These are phyloP conservation scores for Pyrrhoderma noxium DNA, from an alignment of 1,284 basidiomycete species.

Conservation along the genomic window DNA sequence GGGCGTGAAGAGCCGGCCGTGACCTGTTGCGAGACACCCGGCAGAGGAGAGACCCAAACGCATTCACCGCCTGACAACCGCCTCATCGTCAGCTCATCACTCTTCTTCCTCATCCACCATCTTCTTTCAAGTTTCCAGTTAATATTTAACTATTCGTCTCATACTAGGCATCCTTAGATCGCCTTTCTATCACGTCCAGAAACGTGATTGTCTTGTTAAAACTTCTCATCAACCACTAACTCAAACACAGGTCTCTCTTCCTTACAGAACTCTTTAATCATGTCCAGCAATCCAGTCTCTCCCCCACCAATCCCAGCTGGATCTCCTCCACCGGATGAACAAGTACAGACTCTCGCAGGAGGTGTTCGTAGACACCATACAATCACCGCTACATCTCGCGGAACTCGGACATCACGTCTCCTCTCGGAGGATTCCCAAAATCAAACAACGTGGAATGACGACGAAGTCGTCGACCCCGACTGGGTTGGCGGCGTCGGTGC, in stretches of 20 bases:
- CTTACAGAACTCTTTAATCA: not conserved
- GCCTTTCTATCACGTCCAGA: too few species aligned
- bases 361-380: constrained; percentile 72
- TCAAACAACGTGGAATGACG: constrained; percentile 55
- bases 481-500: constrained; percentile 74
- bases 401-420: constrained; percentile 53
- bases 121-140: not conserved
- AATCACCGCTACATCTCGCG: constrained; percentile 67
- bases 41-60: constrained; percentile 2
- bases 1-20: too few species aligned
- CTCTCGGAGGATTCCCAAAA: constrained; percentile 54
- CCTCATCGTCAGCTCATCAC: constrained; percentile 2
- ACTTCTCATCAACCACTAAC: too few species aligned
- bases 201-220: too few species aligned
- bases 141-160: not conserved
- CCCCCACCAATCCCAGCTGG: constrained; percentile 28
- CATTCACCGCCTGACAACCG: constrained; percentile 14
- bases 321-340: constrained; percentile 17
- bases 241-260: too few species aligned
- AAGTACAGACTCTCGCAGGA: constrained; percentile 15
- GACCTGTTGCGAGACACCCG: constrained; percentile 1
- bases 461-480: constrained; percentile 69
- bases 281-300: constrained; percentile 17
- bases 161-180: too few species aligned
- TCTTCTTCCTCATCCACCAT: not conserved